Conservation (phyloP, 2,329 filamentous ascomycete species). For the Scytalidium lignicola region DNA sequence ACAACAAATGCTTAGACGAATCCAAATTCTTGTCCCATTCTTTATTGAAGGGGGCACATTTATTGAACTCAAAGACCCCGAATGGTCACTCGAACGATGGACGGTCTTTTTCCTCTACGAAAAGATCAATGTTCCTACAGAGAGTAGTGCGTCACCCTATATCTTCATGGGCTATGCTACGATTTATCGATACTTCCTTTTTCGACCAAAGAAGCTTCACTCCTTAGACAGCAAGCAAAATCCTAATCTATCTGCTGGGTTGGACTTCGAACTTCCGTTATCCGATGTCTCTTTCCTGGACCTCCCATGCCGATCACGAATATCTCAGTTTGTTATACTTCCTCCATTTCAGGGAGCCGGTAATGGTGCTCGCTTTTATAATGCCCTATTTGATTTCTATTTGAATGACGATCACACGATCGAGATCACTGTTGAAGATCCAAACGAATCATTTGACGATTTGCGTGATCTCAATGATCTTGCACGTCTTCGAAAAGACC, state of each 20-base stretch:
- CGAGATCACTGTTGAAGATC: constrained; percentile 91
- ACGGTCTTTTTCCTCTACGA: constrained; percentile 84
- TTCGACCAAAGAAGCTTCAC: constrained; percentile 35
- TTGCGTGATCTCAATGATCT: constrained; percentile 73
- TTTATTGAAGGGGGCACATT: constrained; percentile 91
- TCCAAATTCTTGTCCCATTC: constrained; percentile 78
- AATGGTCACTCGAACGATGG: constrained; percentile 76
- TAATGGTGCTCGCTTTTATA: constrained; percentile 76
- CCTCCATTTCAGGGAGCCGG: constrained; percentile 80
- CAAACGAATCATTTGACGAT: constrained; percentile 80
- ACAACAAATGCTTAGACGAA: constrained; percentile 66
- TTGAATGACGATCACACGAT: constrained; percentile 62
- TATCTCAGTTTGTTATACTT: constrained; percentile 90
- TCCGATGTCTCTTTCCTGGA: constrained; percentile 41
- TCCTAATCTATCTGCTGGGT: constrained; percentile 21
- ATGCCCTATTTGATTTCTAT: constrained; percentile 67
- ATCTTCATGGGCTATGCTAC: constrained; percentile 85
- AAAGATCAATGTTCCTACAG: constrained; percentile 43
- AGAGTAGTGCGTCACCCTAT: constrained; percentile 53
- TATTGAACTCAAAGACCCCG: constrained; percentile 63
- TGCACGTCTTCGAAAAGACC: constrained; percentile 52
- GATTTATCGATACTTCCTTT: constrained; percentile 78
- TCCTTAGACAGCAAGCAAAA: constrained; percentile 8
- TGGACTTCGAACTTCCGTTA: constrained; percentile 35
- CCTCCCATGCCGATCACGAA: constrained; percentile 71